Base-by-base conservation (phyloP, 257 asterid genomes). In the Nicotiana attenuata region DNA sequence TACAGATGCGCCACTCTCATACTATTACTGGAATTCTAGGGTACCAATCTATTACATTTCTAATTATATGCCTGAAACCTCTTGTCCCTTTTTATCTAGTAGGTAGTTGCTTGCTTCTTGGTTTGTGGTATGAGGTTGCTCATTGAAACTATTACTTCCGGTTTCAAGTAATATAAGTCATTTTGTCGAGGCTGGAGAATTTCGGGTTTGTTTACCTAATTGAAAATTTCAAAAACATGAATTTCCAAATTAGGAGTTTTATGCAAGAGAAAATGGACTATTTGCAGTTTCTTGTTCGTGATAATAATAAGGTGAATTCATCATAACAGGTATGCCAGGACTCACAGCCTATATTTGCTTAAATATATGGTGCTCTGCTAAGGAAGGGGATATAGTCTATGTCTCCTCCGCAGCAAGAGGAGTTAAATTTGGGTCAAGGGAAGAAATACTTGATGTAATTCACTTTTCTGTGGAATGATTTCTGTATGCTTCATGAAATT, bases 351-450 rank as follows among this genome's bases (percentile, higher is more conserved):
- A 78, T 15, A 10, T 33, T 31, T 83, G 83, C 15, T 77, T 83
- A 57, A 78, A 83, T 59, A 3, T 77, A 41, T n/a, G n/a, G n/a
- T 83, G 82, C 83, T 31, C 26, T 7, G 63, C 83, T 11, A 83
- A 66, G 83, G 77, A 79, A 66, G 85, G 85, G 55, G 80, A 83
- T 64, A 63, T 83, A 11, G 83, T 83, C 19, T 83, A 78, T 66
- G 76, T 83, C 55, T 77, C 85, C 0, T 77, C 66, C 7, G 80
- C 85, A n/a, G 80, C 65, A 1, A 83, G 85, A 55, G 85, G 82
- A 14, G 82, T 78, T 56, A n/a, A n/a, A n/a, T n/a, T n/a, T n/a
- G n/a, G n/a, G n/a, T n/a, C n/a, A n/a, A n/a, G n/a, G n/a, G n/a
- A 26, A 26, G 2, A 26, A 26, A 26, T 26, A 26, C 28, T 26